Percentiles rank a stretch among this genome's conserved stretches.
These are phyloP conservation scores for Cercospora berteroae DNA, from an alignment of 2,329 filamentous ascomycete species.

Conservation along the genomic window DNA sequence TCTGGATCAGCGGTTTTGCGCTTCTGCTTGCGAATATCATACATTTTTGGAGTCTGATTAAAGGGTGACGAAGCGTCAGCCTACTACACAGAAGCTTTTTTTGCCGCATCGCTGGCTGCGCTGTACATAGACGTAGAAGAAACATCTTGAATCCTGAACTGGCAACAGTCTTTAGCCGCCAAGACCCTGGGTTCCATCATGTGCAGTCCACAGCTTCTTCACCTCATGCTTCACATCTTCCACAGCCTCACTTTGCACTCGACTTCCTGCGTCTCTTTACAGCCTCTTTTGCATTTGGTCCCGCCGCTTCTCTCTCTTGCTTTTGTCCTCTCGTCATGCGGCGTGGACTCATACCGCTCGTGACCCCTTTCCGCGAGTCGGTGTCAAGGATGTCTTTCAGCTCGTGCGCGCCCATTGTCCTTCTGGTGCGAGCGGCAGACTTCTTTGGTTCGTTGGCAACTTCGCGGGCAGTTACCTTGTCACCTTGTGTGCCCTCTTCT, in stretches of 20 bases:
- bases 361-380: background rate
- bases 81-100: background rate
- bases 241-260: background rate
- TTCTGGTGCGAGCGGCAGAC: background rate
- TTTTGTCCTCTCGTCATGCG: constrained; percentile 9
- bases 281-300: constrained; percentile 3
- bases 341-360: background rate
- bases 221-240: background rate
- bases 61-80: constrained; percentile 23
- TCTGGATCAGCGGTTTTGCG: constrained; percentile 17
- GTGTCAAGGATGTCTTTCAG: constrained; percentile 5
- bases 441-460: background rate
- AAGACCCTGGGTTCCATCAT: background rate
- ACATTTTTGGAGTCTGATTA: constrained; percentile 35
- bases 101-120: background rate
- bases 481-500: background rate
- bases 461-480: background rate
- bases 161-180: background rate
- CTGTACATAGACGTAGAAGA: background rate
- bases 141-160: background rate
- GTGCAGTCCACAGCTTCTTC: background rate
- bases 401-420: constrained; percentile 1
- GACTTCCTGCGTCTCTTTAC: background rate
- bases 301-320: background rate
- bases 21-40: constrained; percentile 31